Evolutionary conservation across 2,329 filamentous ascomycete species (phyloP), one percentile per base, ranked within the genome.

Genomic region (Sporothrix globosa): DNA sequence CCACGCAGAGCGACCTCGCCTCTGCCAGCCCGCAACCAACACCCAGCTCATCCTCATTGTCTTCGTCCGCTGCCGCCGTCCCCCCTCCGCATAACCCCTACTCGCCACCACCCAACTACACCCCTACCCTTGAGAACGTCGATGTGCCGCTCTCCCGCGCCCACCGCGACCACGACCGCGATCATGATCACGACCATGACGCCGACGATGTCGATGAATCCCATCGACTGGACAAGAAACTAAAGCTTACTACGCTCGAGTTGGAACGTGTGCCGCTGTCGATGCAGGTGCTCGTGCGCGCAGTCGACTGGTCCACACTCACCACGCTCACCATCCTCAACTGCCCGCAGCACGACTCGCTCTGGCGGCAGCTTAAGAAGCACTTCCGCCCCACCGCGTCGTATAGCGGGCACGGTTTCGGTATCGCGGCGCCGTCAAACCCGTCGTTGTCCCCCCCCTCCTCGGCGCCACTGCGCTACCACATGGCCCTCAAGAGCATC

Each of bases 221-320:
- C 9, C 13, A 30, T 3, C 56, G 67, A 24, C 79, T 87, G 1
- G 83, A 87, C 44, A 85, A 84, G 46, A 88, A 87, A 75, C 81
- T 96, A 19, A 86, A 83, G 72, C 81, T 96, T n/a, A 88, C 92
- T 71, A 88, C 84, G 1, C 82, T 96, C 11, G 91, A 93, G 78
- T 82, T 96, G 2, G 92, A 96, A 78, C 87, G 91, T 30, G 86
- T 95, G 2, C 86, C 87, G 0, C 80, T 96, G n/a, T 93, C 90
- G 0, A 85, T 92, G 54, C 83, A 88, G 10, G 87, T 92, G n/a
- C 83, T 93, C 69, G 84, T 88, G 61, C 86, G 87, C 72, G 90
- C 87, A 1, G 84, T 96, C 54, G 91, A 96, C 79, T 96, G 91
- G 91, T 87, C 88, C 1, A 82, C 85, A 11, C 79, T 96, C 68